Conservation (phyloP, 129 eudicot species). For the Chrysanthemum makinoi region DNA sequence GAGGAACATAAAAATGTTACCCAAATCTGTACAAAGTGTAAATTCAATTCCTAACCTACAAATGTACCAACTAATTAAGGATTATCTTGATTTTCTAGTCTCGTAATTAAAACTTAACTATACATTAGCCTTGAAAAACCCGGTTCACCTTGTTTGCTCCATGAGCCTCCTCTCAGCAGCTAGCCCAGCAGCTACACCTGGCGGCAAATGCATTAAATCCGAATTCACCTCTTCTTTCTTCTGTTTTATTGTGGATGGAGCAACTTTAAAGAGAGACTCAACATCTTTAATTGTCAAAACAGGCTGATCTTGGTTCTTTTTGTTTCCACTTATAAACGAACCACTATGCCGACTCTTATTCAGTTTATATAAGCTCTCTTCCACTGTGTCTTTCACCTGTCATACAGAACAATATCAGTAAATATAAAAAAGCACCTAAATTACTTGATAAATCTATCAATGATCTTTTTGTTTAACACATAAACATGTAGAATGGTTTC, state of each 20-base stretch:
- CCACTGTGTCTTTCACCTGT: conserved; percentile 80
- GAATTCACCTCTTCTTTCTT: conserved; percentile 28
- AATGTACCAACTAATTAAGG: neutral
- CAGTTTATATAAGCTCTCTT: conserved; percentile 83
- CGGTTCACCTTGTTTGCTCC: conserved; percentile 29
- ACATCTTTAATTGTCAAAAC: conserved; percentile 76
- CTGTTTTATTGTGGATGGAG: conserved; percentile 36
- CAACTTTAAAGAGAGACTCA: conserved; percentile 69
- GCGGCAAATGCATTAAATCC: conserved; percentile 68
- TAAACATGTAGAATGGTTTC: too few relatives aligned
- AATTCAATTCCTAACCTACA: neutral
- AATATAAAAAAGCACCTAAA: neutral
- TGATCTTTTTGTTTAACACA: neutral
- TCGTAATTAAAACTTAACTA: too few relatives aligned
- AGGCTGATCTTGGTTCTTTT: conserved; percentile 91
- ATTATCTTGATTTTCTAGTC: neutral
- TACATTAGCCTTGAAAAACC: too few relatives aligned
- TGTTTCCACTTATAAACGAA: conserved; percentile 72
- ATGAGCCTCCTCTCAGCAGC: conserved; percentile 79
- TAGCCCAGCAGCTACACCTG: conserved; percentile 76
- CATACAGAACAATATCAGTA: conserved; percentile 4
- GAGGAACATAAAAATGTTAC: neutral
- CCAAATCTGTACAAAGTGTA: neutral
- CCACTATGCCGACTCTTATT: conserved; percentile 64
- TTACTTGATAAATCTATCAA: neutral